Evolutionary conservation across 768 basidiomycete species (phyloP).

Genomic region (Tulasnella sp.): DNA sequence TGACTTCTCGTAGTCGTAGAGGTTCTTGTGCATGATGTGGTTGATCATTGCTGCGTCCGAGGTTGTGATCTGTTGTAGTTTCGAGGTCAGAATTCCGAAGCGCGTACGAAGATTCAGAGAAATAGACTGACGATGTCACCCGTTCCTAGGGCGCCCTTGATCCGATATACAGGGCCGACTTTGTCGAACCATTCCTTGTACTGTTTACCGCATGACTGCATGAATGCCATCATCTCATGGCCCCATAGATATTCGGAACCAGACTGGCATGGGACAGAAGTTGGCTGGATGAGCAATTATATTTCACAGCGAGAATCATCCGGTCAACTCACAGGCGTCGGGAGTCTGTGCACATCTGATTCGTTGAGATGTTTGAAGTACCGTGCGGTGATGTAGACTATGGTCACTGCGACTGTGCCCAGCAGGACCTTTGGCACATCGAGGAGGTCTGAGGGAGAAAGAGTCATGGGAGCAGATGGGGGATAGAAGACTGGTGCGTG

Average conservation of each 20-base stretch:
- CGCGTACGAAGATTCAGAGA: no score
- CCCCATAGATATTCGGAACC: slow-evolving; percentile 8
- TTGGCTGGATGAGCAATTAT: neutral
- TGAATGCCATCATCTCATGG: slow-evolving; percentile 12
- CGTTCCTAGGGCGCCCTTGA: slow-evolving; percentile 1
- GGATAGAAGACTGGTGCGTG: no score
- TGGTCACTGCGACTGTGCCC: neutral
- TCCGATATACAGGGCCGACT: neutral
- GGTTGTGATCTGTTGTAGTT: neutral
- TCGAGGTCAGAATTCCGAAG: neutral
- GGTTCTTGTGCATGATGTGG: slow-evolving; percentile 3
- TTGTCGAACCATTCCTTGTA: slow-evolving; percentile 13
- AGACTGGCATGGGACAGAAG: neutral
- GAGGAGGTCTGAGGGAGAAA: no score
- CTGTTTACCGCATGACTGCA: slow-evolving; percentile 8
- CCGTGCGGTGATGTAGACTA: neutral
- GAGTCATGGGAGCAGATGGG: no score
- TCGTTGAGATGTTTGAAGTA: neutral
- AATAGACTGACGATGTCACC: neutral
- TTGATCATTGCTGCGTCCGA: slow-evolving; percentile 11
- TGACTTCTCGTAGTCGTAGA: neutral
- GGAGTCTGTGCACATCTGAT: neutral
- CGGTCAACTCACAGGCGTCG: neutral
- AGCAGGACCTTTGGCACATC: neutral
- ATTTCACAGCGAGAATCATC: neutral